A percentile compares a stretch with the other conserved stretches of the same genome.
phyloP scores from a whole-genome alignment of 1,284 basidiomycete genomes.

The Tilletia horrida region DNA sequence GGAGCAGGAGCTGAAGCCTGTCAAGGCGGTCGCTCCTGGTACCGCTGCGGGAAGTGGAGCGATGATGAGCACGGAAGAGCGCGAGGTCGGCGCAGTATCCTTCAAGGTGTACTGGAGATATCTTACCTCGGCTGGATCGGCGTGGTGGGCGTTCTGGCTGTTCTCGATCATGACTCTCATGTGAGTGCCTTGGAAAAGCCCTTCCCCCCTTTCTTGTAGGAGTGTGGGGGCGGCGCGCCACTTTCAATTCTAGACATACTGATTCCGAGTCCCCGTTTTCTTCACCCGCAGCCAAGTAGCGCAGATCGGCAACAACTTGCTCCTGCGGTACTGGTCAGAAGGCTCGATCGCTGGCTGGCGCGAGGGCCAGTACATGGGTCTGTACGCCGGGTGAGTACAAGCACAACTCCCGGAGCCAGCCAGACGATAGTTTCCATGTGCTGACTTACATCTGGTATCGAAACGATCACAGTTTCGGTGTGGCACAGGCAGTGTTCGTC shows the following conservation, averaged over 20 bases:
- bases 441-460: no score
- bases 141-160: slow-evolving; percentile 62
- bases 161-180: slow-evolving; percentile 56
- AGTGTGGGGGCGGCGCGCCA: no score
- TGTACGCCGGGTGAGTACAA: no score
- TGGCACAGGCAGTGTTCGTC: slow-evolving; percentile 13
- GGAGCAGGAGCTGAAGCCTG: slow-evolving; percentile 23
- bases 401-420: no score
- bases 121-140: slow-evolving; percentile 13
- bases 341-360: slow-evolving; percentile 16
- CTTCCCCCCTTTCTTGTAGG: no score
- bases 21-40: slow-evolving; percentile 20
- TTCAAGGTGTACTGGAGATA: slow-evolving; percentile 16
- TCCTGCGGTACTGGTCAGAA: slow-evolving; percentile 33
- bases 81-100: not conserved
- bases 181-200: slow-evolving; percentile 21
- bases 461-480: no score
- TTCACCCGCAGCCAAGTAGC: slow-evolving; percentile 29
- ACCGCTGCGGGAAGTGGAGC: slow-evolving; percentile 18
- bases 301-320: slow-evolving; percentile 31
- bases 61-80: slow-evolving; percentile 3
- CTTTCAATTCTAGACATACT: slow-evolving; percentile 11
- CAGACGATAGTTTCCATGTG: no score
- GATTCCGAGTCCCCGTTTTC: slow-evolving; percentile 22
- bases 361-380: slow-evolving; percentile 27